Evolutionary conservation across 768 basidiomycete genomes (phyloP).

Genomic region (Mrakia blollopis): DNA sequence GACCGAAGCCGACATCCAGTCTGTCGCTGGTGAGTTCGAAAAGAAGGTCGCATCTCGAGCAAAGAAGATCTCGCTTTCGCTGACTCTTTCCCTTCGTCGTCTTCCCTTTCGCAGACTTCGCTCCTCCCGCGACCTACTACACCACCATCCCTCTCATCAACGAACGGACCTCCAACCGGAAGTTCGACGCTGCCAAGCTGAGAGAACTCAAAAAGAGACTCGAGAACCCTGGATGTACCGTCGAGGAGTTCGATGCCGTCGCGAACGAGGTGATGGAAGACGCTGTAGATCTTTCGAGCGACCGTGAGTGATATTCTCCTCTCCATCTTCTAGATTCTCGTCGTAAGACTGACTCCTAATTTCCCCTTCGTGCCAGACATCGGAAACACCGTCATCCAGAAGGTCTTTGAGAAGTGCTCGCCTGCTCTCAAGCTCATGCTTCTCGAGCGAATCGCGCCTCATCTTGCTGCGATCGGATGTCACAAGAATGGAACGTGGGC

Average conservation of each 20-base stretch:
- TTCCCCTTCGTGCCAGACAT: conserved; percentile 49
- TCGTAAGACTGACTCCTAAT: too few species aligned
- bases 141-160: conserved; percentile 87
- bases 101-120: conserved; percentile 60
- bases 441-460: conserved; percentile 88
- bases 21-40: conserved; percentile 68
- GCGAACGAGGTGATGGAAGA: conserved; percentile 89
- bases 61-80: too few species aligned
- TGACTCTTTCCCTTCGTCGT: too few species aligned
- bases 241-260: conserved; percentile 84
- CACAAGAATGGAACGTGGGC: conserved; percentile 99
- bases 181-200: conserved; percentile 89
- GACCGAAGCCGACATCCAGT: conserved; percentile 76
- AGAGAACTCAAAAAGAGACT: conserved; percentile 90
- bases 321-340: not conserved
- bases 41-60: too few species aligned
- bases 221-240: conserved; percentile 78
- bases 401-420: conserved; percentile 88
- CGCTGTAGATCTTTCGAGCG: conserved; percentile 88
- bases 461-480: conserved; percentile 93
- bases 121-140: conserved; percentile 92
- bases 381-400: conserved; percentile 97
- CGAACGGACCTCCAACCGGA: conserved; percentile 68
- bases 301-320: conserved; percentile 52
- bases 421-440: conserved; percentile 71